Evolutionary conservation across 176 grass and related monocot species (phyloP), one percentile per base, ranked within the genome.

Genomic region (Phoenix dactylifera): DNA sequence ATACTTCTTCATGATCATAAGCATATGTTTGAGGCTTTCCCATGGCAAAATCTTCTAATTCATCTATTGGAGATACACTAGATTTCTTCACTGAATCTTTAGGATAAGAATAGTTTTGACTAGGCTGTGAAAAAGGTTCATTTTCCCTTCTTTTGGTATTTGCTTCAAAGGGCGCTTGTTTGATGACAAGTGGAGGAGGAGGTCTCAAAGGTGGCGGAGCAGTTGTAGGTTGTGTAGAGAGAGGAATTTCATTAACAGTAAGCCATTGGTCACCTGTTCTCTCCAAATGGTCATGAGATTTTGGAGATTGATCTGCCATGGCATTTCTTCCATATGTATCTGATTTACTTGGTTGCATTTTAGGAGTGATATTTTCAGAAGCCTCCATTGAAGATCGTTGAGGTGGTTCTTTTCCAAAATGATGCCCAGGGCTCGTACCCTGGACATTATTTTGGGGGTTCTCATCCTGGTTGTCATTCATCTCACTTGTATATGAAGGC

Each of bases 161-260:
- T 52, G 52, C 58, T 58, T 53, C 54, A 20, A 24, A 57, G 44
- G 57, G 24, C 61, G 64, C 75, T 66, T 62, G 66, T 69, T 73
- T 89, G 24, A 65, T 17, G 44, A 70, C 58, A 70, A 90, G 86
- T 71, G 67, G 65, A 28, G 92, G 92, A 19, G 92, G 83, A 26
- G 76, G 72, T 70, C 87, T 83, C 18, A 81, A 92, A 73, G 93
- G 93, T 52, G 93, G 87, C 18, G 87, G 79, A 68, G 87, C 87
- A 83, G 18, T 92, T 62, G 87, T 92, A 70, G 87, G 87, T 52
- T 39, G 72, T 44, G 93, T 98, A 60, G 83, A 88, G 58, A 98
- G 87, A 26, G 87, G 87, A 73, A 98, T 92, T 78, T 98, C 93
- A 74, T 76, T 82, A 92, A 98, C 84, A 70, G 87, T 86, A 75